Base-by-base conservation (phyloP, 257 asterid species). In the Haberlea rhodopensis region DNA sequence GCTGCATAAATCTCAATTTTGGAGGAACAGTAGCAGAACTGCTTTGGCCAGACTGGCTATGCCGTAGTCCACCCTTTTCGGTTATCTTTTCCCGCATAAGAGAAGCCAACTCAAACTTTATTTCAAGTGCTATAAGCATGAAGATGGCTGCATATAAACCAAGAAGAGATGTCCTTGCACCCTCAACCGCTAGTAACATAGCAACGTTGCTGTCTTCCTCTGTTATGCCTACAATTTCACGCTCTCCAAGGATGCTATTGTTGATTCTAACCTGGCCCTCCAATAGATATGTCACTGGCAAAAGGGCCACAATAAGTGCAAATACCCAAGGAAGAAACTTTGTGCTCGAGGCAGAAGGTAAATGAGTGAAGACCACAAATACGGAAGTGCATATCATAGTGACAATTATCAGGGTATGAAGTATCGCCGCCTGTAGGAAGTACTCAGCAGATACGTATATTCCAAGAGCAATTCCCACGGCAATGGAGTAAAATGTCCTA, bases 261-360 rank as follows among this genome's bases (percentile, higher is more conserved):
- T 73, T 84, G 57, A 90, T 81, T 79, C 97, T 83, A 67, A 90
- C 87, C 70, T 94, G 97, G 52, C 97, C 99, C 77, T 90, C 99
- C 67, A 94, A 81, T 54, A 94, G 78, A 72, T 94, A 94, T 11
- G 99, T 90, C 66, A 94, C 99, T 0, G 99, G 99, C 53, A 94
- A 90, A 76, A 94, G 95, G 77, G 99, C 99, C 79, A 90, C 97
- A 32, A 90, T 86, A 63, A 94, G 81, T 0, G 99, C 97, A 76
- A 94, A 90, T 74, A 94, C 74, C 99, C 99, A 94, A 15, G 97
- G 97, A 25, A 94, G 87, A 71, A 87, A 67, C 75, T 81, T 94
- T 70, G 99, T 86, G 86, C 99, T 94, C 21, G 92, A 87, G 69
- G 97, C 86, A 23, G 99, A 94, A 53, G 99, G 99, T 73, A 94